Base-by-base conservation (phyloP, 163 green algal species). In the Chloromonas sp. region DNA sequence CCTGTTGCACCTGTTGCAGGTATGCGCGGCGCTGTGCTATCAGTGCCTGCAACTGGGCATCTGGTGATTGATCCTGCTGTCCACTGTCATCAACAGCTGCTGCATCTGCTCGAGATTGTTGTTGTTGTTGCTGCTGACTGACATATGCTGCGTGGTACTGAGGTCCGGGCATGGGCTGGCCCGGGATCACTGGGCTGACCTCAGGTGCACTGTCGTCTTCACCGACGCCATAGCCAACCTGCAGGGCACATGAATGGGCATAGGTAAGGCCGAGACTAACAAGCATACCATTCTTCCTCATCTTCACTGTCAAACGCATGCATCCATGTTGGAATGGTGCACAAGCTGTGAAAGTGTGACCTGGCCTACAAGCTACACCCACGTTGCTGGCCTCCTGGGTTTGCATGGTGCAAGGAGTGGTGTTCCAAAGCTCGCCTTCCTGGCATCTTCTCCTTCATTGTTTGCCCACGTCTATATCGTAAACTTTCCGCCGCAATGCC, bases 41-140 rank as follows among this genome's bases (percentile, higher is more conserved):
- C 2, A 82, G 79, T 1, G 79, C 78, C 57, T 81, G 36, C 79
- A 70, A 11, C 59, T 70, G 79, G 1, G 36, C 36, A 36, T 36
- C 36, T 36, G 36, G 36, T 36, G 59, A 8, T 36, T 82, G 79
- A 59, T 71, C 59, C 79, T 82, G 79, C 79, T 71, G 79, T 36
- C 36, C 36, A 36, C 36, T 36, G 36, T 36, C 36, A 36, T 36
- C 74, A 5, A 14, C 74, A 79, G 74, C 74, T 79, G 71, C 5
- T 79, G 13, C 71, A 58, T 2, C 71, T 81, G 3, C 78, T 15
- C 57, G 3, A 58, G 36, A 81, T 13, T 82, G 79, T 15, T 71
- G 77, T 57, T 81, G 77, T 11, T 81, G 77, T 15, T 82, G 59
- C 79, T 82, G 79, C 59, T 82, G 79, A 59, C 71, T 59, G 1